phyloP scores from a whole-genome alignment of 495 filamentous ascomycete genomes.

The Aspergillus affinis region DNA sequence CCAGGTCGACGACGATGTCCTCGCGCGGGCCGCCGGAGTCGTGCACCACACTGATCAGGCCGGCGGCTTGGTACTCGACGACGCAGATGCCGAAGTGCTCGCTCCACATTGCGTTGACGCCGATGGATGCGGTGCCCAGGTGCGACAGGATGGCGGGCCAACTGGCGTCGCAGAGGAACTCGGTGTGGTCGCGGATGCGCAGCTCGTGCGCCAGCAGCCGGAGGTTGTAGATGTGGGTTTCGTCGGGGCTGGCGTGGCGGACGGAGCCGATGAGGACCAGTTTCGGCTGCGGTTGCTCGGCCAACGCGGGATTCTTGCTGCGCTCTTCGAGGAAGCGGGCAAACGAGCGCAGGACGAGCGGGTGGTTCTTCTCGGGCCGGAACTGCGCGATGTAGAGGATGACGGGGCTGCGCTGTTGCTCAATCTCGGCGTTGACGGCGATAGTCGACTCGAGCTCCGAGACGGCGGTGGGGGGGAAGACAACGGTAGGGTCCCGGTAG shows the following conservation, averaged over 20 bases:
- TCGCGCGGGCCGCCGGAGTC: constrained; percentile 86
- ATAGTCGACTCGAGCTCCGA: constrained; percentile 72
- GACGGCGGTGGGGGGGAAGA: constrained; percentile 92
- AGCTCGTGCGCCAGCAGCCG: constrained; percentile 86
- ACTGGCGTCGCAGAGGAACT: constrained; percentile 84
- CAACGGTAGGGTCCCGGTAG: constrained; percentile 53
- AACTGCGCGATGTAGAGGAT: constrained; percentile 96
- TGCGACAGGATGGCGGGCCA: constrained; percentile 83
- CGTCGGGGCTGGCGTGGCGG: constrained; percentile 72
- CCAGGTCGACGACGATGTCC: constrained; percentile 83
- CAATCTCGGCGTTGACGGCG: constrained; percentile 63
- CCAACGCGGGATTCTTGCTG: constrained; percentile 45
- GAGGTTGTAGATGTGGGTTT: constrained; percentile 86
- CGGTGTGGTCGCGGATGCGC: constrained; percentile 74
- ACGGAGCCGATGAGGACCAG: constrained; percentile 87
- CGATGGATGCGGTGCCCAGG: constrained; percentile 70
- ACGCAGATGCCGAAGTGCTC: constrained; percentile 99
- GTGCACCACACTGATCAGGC: constrained; percentile 87
- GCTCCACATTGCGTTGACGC: constrained; percentile 99
- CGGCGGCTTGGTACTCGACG: constrained; percentile 96
- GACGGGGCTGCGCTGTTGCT: constrained; percentile 61
- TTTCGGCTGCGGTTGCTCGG: constrained; percentile 35
- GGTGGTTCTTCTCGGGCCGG: constrained; percentile 94
- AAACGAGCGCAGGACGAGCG: constrained; percentile 79
- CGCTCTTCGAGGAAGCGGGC: constrained; percentile 61